Evolutionary conservation across 2,329 filamentous ascomycete genomes (phyloP), one percentile per base, ranked within the genome.

Genomic region (Trichoderma pleuroti): DNA sequence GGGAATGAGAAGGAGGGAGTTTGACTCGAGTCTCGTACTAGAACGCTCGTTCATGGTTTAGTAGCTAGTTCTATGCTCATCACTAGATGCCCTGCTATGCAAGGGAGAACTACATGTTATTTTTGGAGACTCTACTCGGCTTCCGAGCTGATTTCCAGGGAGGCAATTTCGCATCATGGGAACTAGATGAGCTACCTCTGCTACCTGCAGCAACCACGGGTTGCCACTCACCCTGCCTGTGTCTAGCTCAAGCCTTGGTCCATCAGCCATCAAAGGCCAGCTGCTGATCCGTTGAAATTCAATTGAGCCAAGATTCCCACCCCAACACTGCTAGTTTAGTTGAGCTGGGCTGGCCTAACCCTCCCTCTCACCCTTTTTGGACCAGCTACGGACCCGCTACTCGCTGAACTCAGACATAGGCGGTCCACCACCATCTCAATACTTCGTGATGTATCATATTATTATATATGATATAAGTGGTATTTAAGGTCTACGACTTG

Each of bases 211-310:
- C 21, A 46, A 42, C 56, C 30, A 52, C 30, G n/a, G 21, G 34
- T 28, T 56, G 26, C 30, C 18, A 21, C 66, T 52, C 39, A 49
- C 56, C 30, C 32, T 42, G 18, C 24, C 28, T 28, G 10, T 10
- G 18, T 26, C 56, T 28, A 61, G 54, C 26, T 34, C 28, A 7
- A 24, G 52, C 16, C 54, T 34, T 59, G 24, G 65, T 60, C 16
- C 4, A 28, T 10, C 30, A 59, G 21, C 66, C 56, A 68, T 26
- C 6, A 30, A 32, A n/a, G 28, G 24, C 66, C 49, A 52, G 56
- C 36, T 12, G 39, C 56, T 42, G 66, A 68, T 60, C 56, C 66
- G 39, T 46, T 46, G 28, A 60, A 60, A 60, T 59, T 60, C 65
- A 60, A 36, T 60, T 49, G 46, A 26, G 16, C 64, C 52, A 56